Evolutionary conservation across 768 basidiomycete species (phyloP).

Genomic region (Tulasnella sp.): DNA sequence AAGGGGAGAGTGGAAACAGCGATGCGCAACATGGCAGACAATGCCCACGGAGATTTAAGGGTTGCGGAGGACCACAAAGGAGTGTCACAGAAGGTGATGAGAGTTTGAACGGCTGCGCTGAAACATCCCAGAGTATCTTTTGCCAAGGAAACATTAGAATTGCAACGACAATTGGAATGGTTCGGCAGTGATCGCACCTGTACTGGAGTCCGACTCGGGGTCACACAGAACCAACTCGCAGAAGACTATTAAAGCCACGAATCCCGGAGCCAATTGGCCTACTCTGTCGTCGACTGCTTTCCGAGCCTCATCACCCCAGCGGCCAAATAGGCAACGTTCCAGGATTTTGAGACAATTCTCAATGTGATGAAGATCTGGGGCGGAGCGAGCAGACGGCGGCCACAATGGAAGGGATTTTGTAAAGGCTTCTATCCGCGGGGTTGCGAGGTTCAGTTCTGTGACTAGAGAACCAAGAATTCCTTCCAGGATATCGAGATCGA

Average conservation of each 20-base stretch:
- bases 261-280: constrained; percentile 8
- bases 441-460: constrained; percentile 36
- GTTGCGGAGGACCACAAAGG: neutral
- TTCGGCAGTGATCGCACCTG: constrained; percentile 27
- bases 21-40: neutral
- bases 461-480: constrained; percentile 32
- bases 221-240: constrained; percentile 36
- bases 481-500: constrained; percentile 31
- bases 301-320: constrained; percentile 8
- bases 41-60: constrained; percentile 7
- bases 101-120: neutral
- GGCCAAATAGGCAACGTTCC: constrained; percentile 4
- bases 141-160: neutral
- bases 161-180: neutral
- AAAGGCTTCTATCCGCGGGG: constrained; percentile 36
- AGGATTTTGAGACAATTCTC: constrained; percentile 28
- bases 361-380: constrained; percentile 40
- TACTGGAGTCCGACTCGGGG: constrained; percentile 24
- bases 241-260: constrained; percentile 44
- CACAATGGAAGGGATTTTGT: constrained; percentile 37
- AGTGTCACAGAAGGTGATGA: constrained; percentile 3
- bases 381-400: constrained; percentile 27
- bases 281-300: constrained; percentile 2
- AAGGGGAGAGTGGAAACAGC: neutral
- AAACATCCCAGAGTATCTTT: neutral